Percentiles rank a stretch among this genome's conserved stretches.
phyloP scores from a whole-genome alignment of 2,329 filamentous ascomycete genomes.

The Graphilbum fragrans region DNA sequence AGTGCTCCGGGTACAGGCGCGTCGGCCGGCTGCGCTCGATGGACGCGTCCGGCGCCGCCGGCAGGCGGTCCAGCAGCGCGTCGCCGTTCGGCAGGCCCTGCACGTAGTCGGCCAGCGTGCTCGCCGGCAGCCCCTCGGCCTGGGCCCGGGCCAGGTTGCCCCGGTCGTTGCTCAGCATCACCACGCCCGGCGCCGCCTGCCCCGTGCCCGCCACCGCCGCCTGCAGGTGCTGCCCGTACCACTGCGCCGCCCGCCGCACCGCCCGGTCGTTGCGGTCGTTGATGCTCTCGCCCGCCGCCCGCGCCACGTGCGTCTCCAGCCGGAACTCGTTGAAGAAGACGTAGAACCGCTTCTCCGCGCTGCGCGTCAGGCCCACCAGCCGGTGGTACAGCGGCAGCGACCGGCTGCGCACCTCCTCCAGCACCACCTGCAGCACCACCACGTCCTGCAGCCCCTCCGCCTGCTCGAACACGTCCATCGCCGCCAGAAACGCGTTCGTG shows the following conservation, averaged over 20 bases:
- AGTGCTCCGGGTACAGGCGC: slow-evolving; percentile 82
- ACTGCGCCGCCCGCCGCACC: slow-evolving; percentile 72
- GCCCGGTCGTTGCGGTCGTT: slow-evolving; percentile 96
- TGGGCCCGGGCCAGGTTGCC: slow-evolving; percentile 77
- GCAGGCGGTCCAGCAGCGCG: slow-evolving; percentile 85
- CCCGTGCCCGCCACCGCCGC: slow-evolving; percentile 33
- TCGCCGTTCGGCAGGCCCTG: slow-evolving; percentile 73
- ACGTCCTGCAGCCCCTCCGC: slow-evolving; percentile 89
- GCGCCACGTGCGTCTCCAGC: slow-evolving; percentile 73
- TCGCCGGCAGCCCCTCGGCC: slow-evolving; percentile 57
- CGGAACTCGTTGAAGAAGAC: slow-evolving; percentile 99
- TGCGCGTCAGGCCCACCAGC: slow-evolving; percentile 79
- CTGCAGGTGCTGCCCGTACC: slow-evolving; percentile 77
- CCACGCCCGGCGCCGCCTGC: slow-evolving; percentile 57
- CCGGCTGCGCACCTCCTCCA: slow-evolving; percentile 90
- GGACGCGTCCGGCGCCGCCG: slow-evolving; percentile 58
- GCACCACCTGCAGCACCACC: slow-evolving; percentile 88
- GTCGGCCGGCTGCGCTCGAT: slow-evolving; percentile 30
- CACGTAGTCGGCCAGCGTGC: slow-evolving; percentile 68
- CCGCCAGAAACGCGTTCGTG: slow-evolving; percentile 88
- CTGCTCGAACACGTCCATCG: slow-evolving; percentile 95
- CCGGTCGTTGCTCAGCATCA: slow-evolving; percentile 90
- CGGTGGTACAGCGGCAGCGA: slow-evolving; percentile 93
- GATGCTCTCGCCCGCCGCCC: slow-evolving; percentile 70
- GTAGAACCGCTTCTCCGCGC: slow-evolving; percentile 94